These are phyloP conservation scores for Sicyos baderoa DNA, from an alignment of 306 rosid species.

Conservation along the genomic window DNA sequence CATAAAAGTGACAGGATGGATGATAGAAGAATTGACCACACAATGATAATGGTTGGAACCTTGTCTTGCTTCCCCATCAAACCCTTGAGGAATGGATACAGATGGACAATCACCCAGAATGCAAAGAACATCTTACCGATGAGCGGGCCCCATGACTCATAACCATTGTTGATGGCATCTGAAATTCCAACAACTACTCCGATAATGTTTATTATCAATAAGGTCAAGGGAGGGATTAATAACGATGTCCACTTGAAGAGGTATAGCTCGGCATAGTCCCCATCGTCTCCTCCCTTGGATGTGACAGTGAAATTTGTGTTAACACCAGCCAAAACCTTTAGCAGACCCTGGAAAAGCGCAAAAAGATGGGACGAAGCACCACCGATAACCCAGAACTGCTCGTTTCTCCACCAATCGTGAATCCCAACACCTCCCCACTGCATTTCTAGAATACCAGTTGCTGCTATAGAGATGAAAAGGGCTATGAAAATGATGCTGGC, in stretches of 20 bases:
- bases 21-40: slow-evolving; percentile 80
- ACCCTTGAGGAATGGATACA: slow-evolving; percentile 93
- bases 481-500: slow-evolving; percentile 77
- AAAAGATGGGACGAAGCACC: slow-evolving; percentile 77
- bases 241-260: slow-evolving; percentile 87
- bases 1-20: slow-evolving; percentile 71
- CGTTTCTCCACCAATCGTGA: slow-evolving; percentile 96
- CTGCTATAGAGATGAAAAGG: slow-evolving; percentile 80
- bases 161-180: slow-evolving; percentile 91
- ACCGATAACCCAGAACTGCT: slow-evolving; percentile 94
- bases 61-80: slow-evolving; percentile 77
- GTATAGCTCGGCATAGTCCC: slow-evolving; percentile 80
- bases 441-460: slow-evolving; percentile 78
- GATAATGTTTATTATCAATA: slow-evolving; percentile 66
- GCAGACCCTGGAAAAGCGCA: slow-evolving; percentile 84
- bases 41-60: slow-evolving; percentile 75
- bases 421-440: slow-evolving; percentile 94
- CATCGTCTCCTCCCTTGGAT: slow-evolving; percentile 81
- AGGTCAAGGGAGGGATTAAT: slow-evolving; percentile 68
- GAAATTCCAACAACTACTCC: slow-evolving; percentile 77
- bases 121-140: slow-evolving; percentile 76
- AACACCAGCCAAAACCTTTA: slow-evolving; percentile 85
- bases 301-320: slow-evolving; percentile 85
- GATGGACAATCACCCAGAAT: slow-evolving; percentile 89
- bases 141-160: slow-evolving; percentile 90